Conservation (phyloP, 2,329 filamentous ascomycete species). For the Pseudocercospora fuligena region DNA sequence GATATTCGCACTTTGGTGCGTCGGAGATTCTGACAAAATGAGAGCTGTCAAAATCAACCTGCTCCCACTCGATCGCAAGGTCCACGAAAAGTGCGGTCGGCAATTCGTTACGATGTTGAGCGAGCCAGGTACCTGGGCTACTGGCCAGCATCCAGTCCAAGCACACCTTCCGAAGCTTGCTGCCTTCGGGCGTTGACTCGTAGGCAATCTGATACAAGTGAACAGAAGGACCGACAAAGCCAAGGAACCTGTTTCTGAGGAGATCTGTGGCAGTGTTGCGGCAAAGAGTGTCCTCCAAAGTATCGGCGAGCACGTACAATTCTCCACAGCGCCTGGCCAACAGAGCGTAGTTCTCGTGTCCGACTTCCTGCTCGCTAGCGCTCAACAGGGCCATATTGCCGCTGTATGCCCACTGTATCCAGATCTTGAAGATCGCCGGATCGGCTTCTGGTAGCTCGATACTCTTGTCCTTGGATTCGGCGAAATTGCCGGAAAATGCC, state of each 20-base stretch:
- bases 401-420: background rate
- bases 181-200: background rate
- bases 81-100: background rate
- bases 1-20: background rate
- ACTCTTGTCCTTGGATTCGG: constrained; percentile 17
- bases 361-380: background rate
- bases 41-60: background rate
- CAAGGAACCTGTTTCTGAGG: background rate
- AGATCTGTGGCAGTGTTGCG: background rate
- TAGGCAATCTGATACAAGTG: background rate
- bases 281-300: background rate
- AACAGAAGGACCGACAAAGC: background rate
- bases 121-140: background rate
- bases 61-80: background rate
- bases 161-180: background rate
- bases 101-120: background rate
- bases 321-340: background rate
- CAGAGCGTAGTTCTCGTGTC: too few relatives aligned
- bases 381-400: background rate
- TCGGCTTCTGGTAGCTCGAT: background rate
- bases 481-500: background rate
- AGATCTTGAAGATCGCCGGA: background rate
- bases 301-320: background rate
- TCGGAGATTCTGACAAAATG: too few relatives aligned
- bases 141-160: background rate